Evolutionary conservation across 257 asterid species (phyloP).

Genomic region (Lycium ferocissimum): DNA sequence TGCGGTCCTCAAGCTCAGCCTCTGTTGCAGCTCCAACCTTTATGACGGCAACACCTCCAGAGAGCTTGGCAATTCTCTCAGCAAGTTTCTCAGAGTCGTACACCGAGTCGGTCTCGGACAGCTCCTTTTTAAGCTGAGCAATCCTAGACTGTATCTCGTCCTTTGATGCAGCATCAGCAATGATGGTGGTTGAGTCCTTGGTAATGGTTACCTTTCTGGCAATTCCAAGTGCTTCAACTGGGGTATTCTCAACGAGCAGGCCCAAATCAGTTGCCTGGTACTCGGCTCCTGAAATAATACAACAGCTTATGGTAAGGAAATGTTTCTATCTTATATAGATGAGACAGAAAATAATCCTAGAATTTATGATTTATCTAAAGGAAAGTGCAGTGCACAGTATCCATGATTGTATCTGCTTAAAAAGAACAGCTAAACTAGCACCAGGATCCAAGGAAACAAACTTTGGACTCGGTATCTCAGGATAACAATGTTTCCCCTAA

Average conservation of each 20-base stretch:
- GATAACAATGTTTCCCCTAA: background rate
- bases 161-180: constrained; percentile 97
- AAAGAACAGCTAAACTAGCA: background rate
- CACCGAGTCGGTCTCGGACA: constrained; percentile 77
- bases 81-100: constrained; percentile 92
- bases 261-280: constrained; percentile 92
- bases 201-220: constrained; percentile 86
- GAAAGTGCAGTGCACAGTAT: background rate
- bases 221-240: constrained; percentile 77
- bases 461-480: background rate
- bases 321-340: background rate
- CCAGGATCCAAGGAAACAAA: background rate
- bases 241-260: constrained; percentile 76
- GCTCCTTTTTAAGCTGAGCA: constrained; percentile 86
- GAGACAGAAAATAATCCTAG: background rate
- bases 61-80: constrained; percentile 91
- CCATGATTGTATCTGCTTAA: background rate
- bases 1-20: constrained; percentile 94
- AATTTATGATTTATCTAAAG: background rate
- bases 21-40: constrained; percentile 99
- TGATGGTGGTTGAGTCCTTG: constrained; percentile 85
- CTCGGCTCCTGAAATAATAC: constrained; percentile 73
- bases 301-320: background rate
- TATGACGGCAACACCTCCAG: constrained; percentile 98
- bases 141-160: constrained; percentile 91